A percentile compares a stretch with the other conserved stretches of the same genome.
phyloP scores from a whole-genome alignment of 169 alveolate species.

The Plasmodium vinckei region DNA sequence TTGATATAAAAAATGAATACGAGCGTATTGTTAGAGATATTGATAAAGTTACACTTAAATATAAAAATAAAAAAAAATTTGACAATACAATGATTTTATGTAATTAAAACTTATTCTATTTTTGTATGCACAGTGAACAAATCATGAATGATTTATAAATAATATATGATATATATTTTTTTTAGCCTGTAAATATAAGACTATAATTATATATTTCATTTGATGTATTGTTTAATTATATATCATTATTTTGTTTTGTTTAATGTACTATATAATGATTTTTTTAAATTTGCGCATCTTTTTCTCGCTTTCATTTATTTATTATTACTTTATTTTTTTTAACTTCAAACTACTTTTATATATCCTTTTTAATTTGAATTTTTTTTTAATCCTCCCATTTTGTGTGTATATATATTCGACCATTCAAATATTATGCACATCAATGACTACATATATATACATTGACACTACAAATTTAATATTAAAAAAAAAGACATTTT shows the following conservation, averaged over 20 bases:
- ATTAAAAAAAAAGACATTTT: too few species aligned
- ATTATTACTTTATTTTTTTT: not conserved
- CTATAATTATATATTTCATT: not conserved
- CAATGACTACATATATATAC: too few species aligned
- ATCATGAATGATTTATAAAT: not conserved
- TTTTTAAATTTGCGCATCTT: not conserved
- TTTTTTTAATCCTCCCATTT: too few species aligned
- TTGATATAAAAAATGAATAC: conserved; percentile 48
- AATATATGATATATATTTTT: not conserved
- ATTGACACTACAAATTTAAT: too few species aligned
- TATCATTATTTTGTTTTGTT: not conserved
- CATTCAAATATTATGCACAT: too few species aligned
- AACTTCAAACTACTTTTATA: not conserved
- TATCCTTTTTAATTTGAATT: too few species aligned
- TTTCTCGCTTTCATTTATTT: too few species aligned
- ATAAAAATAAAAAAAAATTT: conserved; percentile 62
- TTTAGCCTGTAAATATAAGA: not conserved
- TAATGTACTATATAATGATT: not conserved
- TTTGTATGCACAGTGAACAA: too few species aligned
- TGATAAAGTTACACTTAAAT: conserved; percentile 52
- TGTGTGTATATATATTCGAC: too few species aligned
- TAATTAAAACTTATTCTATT: conserved; percentile 9
- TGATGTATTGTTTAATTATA: not conserved
- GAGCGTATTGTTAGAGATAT: conserved; percentile 64
- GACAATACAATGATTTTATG: conserved; percentile 38